These are phyloP conservation scores for Colletotrichum spaethianum DNA, from an alignment of 2,329 filamentous ascomycete species.

Conservation along the genomic window DNA sequence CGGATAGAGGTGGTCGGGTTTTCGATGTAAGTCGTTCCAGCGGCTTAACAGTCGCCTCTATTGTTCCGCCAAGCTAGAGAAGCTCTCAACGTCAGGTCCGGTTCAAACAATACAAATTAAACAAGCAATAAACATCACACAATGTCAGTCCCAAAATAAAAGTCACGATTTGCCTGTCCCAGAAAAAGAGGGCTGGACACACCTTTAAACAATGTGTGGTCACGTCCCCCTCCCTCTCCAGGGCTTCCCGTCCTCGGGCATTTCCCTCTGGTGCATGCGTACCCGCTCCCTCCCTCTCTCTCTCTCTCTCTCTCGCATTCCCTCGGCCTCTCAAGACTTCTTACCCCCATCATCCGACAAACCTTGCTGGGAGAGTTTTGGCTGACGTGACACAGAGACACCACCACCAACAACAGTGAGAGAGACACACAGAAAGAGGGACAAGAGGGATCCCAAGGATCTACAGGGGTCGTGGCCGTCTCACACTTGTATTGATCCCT, in stretches of 20 bases:
- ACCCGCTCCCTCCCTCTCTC: background rate
- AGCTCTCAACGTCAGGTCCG: conserved; percentile 31
- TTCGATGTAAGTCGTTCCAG: conserved; percentile 38
- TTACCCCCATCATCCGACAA: conserved; percentile 10
- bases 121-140: conserved; percentile 31
- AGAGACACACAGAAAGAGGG: background rate
- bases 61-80: conserved; percentile 8
- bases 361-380: conserved; percentile 22
- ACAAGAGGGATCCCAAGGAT: conserved; percentile 11
- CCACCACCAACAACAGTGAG: background rate
- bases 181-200: conserved; percentile 2
- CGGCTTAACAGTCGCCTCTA: conserved; percentile 30
- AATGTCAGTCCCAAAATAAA: conserved; percentile 26
- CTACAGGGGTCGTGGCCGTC: conserved; percentile 30
- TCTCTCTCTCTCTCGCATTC: background rate
- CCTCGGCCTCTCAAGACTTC: conserved; percentile 6
- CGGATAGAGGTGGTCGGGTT: background rate
- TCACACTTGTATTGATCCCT: conserved; percentile 40
- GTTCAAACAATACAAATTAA: conserved; percentile 40
- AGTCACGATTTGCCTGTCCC: conserved; percentile 6
- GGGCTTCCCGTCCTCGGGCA: background rate
- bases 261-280: background rate
- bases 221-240: background rate
- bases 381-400: conserved; percentile 36
- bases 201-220: conserved; percentile 33